phyloP scores from a whole-genome alignment of 768 basidiomycete genomes.

The Infundibulicybe gibba region DNA sequence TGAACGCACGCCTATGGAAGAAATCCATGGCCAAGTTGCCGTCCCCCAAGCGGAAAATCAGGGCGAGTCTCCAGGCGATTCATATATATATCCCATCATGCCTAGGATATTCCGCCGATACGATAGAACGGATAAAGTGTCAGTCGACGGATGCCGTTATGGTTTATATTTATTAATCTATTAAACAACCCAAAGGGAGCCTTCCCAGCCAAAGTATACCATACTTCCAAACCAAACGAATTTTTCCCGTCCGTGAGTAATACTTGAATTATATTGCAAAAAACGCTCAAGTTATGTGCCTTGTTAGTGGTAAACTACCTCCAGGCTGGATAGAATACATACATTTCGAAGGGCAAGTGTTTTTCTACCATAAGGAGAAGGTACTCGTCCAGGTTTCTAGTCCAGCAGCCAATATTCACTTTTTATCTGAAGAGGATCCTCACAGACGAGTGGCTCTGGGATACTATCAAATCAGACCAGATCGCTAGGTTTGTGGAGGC shows the following conservation, averaged over 20 bases:
- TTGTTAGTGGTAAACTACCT: neutral
- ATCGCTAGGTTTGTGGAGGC: neutral
- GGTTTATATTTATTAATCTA: neutral
- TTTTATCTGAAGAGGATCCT: constrained; percentile 2
- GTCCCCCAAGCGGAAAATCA: no score
- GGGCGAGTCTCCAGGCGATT: neutral
- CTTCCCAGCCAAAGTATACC: neutral
- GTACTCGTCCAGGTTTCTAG: neutral
- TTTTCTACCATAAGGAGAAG: constrained; percentile 1
- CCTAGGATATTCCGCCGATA: constrained; percentile 4
- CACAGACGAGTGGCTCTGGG: constrained; percentile 6
- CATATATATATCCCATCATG: constrained; percentile 10
- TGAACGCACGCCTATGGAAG: no score
- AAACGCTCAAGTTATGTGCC: neutral
- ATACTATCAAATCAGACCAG: neutral
- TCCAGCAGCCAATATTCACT: neutral
- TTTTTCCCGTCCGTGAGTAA: neutral
- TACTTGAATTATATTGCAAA: neutral
- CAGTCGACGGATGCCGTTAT: neutral
- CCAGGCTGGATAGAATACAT: constrained; percentile 1
- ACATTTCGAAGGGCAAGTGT: constrained; percentile 1
- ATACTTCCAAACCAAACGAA: neutral
- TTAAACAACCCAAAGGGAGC: neutral
- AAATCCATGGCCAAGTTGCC: no score
- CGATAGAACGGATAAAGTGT: neutral